Evolutionary conservation across 805 yeast genomes (phyloP).

Genomic region (Candida golubevii): DNA sequence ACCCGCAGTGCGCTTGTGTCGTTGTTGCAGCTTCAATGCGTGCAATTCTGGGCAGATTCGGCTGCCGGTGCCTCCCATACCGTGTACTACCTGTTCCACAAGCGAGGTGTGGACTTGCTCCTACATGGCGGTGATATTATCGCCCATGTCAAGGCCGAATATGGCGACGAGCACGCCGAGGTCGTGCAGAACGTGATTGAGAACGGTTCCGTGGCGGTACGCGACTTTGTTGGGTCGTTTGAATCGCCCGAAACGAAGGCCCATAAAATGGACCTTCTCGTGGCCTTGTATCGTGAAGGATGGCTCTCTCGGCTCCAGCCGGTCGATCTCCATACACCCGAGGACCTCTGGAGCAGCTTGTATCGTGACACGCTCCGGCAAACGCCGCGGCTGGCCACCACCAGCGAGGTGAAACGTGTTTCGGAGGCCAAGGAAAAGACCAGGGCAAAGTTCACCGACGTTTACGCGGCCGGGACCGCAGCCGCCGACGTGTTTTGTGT

Average conservation of each 20-base stretch:
- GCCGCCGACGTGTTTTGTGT: constrained; percentile 24
- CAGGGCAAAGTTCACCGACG: constrained; percentile 29
- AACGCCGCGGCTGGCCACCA: constrained; percentile 34
- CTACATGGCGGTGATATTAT: constrained; percentile 78
- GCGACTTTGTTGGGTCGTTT: constrained; percentile 37
- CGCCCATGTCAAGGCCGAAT: constrained; percentile 43
- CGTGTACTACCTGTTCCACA: constrained; percentile 56
- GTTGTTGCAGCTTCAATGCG: constrained; percentile 74
- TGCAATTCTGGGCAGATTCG: constrained; percentile 55
- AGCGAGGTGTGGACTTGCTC: constrained; percentile 58
- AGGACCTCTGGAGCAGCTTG: constrained; percentile 36
- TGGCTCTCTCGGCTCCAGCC: constrained; percentile 34
- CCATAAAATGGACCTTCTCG: constrained; percentile 24
- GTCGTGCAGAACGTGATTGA: constrained; percentile 67
- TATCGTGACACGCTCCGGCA: constrained; percentile 33
- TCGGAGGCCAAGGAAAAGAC: constrained; percentile 61
- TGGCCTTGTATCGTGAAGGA: constrained; percentile 29
- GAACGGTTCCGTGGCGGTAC: constrained; percentile 59
- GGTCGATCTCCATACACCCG: constrained; percentile 30
- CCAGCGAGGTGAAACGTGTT: constrained; percentile 38
- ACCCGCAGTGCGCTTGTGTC: constrained; percentile 69
- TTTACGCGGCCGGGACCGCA: constrained; percentile 29
- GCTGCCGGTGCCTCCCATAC: constrained; percentile 16
- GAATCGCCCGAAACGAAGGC: constrained; percentile 19
- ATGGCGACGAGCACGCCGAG: constrained; percentile 47